These are phyloP conservation scores for Lunularia cruciata DNA, from an alignment of 225 moss, liverwort and hornwort genomes.

Conservation along the genomic window DNA sequence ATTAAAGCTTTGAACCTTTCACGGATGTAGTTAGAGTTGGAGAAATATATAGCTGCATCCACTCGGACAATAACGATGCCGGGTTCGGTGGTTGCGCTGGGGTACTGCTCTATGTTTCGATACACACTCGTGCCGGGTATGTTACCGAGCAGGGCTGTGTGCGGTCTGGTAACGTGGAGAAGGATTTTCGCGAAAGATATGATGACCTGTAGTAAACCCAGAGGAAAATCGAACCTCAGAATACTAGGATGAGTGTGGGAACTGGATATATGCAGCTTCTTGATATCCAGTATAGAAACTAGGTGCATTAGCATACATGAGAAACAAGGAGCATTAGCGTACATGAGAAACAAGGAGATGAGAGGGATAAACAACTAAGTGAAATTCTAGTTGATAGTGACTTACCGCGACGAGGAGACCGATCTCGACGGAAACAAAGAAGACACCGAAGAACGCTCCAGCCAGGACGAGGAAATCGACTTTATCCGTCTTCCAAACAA, in stretches of 20 bases:
- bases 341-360: background rate
- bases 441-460: conserved; percentile 68
- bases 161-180: conserved; percentile 56
- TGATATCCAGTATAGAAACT: too few relatives aligned
- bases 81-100: conserved; percentile 32
- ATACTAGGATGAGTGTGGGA: too few relatives aligned
- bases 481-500: conserved; percentile 89
- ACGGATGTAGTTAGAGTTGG: conserved; percentile 52
- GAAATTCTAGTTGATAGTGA: too few relatives aligned
- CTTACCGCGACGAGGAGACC: conserved; percentile 68
- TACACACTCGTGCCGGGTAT: conserved; percentile 55
- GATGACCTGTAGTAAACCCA: conserved; percentile 36
- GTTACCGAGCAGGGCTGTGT: conserved; percentile 48
- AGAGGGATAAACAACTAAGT: background rate
- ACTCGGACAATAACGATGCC: conserved; percentile 53
- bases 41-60: conserved; percentile 60
- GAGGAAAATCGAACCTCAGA: too few relatives aligned
- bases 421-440: conserved; percentile 69
- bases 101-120: conserved; percentile 44
- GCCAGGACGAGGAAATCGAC: conserved; percentile 68
- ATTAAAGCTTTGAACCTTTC: too few relatives aligned
- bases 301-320: too few relatives aligned
- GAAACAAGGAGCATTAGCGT: too few relatives aligned
- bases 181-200: conserved; percentile 53
- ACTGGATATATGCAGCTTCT: too few relatives aligned